Percentiles rank a stretch among this genome's conserved stretches.
Evolutionary conservation across 108 stramenopile genomes (phyloP).

Genomic region (Conticribra weissflogii): DNA sequence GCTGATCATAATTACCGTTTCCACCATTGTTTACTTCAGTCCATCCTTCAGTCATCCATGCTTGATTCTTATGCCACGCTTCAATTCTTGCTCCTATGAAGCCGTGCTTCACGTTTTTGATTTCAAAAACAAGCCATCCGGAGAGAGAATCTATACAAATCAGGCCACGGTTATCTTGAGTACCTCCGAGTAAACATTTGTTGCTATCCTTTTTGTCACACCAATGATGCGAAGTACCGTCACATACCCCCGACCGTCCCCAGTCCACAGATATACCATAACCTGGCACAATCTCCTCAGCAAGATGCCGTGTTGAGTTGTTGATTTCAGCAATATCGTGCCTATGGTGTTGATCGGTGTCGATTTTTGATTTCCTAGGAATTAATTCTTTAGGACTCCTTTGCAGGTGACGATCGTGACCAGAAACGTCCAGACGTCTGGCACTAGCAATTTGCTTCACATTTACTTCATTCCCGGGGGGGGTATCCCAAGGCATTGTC

Average conservation of each 20-base stretch:
- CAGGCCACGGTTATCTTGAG: conserved; percentile 39
- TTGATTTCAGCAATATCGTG: background rate
- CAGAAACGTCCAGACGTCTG: background rate
- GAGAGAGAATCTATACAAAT: conserved; percentile 35
- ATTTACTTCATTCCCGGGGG: conserved; percentile 21
- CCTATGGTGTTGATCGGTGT: too few relatives aligned
- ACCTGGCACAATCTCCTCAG: conserved; percentile 25
- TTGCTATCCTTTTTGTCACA: conserved; percentile 16
- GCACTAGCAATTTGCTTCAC: conserved; percentile 25
- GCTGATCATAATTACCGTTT: conserved; percentile 38
- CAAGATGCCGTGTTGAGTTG: background rate
- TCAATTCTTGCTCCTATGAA: conserved; percentile 48
- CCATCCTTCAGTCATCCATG: conserved; percentile 23
- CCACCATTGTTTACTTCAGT: conserved; percentile 44
- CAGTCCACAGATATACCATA: conserved; percentile 38
- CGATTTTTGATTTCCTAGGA: too few relatives aligned
- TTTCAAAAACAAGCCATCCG: conserved; percentile 43
- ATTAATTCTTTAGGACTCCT: too few relatives aligned
- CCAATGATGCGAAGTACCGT: conserved; percentile 38
- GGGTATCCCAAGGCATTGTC: conserved; percentile 18
- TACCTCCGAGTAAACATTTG: conserved; percentile 15
- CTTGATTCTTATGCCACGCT: conserved; percentile 23
- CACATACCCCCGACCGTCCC: conserved; percentile 31
- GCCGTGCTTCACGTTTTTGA: conserved; percentile 38
- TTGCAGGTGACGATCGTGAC: background rate